Evolutionary conservation across 1,284 basidiomycete species (phyloP), one percentile per base, ranked within the genome.

Genomic region (Laetiporus sulphureus): DNA sequence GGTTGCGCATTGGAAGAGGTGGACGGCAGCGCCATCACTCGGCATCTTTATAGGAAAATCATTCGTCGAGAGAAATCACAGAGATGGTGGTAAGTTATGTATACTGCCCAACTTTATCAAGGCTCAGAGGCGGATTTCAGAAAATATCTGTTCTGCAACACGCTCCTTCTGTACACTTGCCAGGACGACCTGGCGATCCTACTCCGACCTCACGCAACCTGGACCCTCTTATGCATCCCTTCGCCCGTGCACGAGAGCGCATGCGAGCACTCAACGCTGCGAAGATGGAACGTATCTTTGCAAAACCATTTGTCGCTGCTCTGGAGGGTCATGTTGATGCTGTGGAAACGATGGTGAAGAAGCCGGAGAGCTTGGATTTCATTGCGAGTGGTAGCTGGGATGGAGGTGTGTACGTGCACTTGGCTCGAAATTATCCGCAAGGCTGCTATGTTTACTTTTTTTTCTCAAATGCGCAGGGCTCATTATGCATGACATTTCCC

Each of bases 371-470:
- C 2, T 68, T 96, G 33, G 83, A 81, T 16, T 74, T 83, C 12
- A 73, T 97, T n/a, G 94, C 91, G 0, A 96, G 90, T 51, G 95
- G 90, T 19, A 91, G 91, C 52, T 96, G 93, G 71, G 93, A 98
- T 62, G 95, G 95, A 68, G 88, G 88, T 88, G 51, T 59, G 78
- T 75, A 27, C 42, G 48, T 53, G 55, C 55, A 33, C 18, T 15
- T 25, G 41, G 40, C 27, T 20, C 23, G 33, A 13, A 7, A 8
- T 18, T 33, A 22, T 38, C 25, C 10, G 31, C 24, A 37, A 42
- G 8, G 10, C 19, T 7, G 13, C 10, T 32, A 2, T 20, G 3
- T 24, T 4, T 36, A 5, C 16, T 20, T 18, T 22, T 30, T 21
- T 12, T 29, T 11, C 13, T 29, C 10, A 25, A 27, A 18, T 30